Evolutionary conservation across 2,329 filamentous ascomycete genomes (phyloP).

Genomic region (Elsinoe perseae): DNA sequence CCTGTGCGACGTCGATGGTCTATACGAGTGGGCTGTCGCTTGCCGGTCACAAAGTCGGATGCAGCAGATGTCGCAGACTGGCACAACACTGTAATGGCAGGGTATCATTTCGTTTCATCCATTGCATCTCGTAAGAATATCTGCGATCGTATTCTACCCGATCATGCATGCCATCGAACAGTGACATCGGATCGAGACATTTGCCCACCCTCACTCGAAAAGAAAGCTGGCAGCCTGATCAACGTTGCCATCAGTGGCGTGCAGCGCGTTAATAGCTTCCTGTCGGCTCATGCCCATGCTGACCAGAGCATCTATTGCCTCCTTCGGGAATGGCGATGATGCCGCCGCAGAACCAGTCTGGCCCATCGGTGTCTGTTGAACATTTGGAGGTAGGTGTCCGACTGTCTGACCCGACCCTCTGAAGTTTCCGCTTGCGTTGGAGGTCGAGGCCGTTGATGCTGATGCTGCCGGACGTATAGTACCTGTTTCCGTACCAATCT

Average conservation of each 20-base stretch:
- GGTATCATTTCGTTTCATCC: constrained; percentile 9
- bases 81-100: not conserved
- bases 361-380: constrained; percentile 18
- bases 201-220: constrained; percentile 34
- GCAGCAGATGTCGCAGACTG: too few relatives aligned
- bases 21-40: not conserved
- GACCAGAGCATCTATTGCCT: constrained; percentile 67
- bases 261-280: constrained; percentile 70
- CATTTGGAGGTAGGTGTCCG: constrained; percentile 20
- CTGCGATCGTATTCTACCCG: not conserved
- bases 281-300: constrained; percentile 69
- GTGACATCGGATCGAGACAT: too few relatives aligned
- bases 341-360: constrained; percentile 18
- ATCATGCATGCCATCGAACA: not conserved
- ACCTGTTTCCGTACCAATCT: constrained; percentile 76
- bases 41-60: not conserved
- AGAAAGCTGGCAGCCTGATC: constrained; percentile 81
- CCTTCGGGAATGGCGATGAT: constrained; percentile 44
- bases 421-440: constrained; percentile 22
- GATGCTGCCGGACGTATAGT: constrained; percentile 54
- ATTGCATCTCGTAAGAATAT: not conserved
- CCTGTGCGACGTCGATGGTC: not conserved
- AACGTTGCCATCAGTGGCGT: constrained; percentile 76
- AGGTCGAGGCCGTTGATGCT: constrained; percentile 27
- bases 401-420: constrained; percentile 29